Evolutionary conservation across 2,329 filamentous ascomycete genomes (phyloP).

Genomic region (Colletotrichum graminicola): DNA sequence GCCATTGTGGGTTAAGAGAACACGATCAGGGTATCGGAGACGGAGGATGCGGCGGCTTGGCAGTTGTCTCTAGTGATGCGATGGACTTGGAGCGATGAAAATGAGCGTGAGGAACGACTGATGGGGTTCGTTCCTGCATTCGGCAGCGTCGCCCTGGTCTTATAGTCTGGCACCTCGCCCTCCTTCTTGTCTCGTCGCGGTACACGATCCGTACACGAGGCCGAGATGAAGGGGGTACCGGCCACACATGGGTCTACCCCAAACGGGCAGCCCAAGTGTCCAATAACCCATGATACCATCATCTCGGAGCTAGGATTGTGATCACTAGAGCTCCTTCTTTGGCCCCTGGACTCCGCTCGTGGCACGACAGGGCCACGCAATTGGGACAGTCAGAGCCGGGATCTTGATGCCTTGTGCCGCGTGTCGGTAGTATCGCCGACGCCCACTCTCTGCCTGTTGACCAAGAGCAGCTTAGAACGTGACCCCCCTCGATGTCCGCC

Average conservation of each 20-base stretch:
- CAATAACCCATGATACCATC: slow-evolving; percentile 27
- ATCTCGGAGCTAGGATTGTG: slow-evolving; percentile 19
- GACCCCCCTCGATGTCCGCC: not conserved
- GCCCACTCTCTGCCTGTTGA: slow-evolving; percentile 1
- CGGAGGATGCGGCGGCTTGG: not conserved
- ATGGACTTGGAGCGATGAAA: slow-evolving; percentile 14
- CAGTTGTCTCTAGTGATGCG: slow-evolving; percentile 27
- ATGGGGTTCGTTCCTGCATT: slow-evolving; percentile 24
- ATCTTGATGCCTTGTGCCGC: slow-evolving; percentile 25
- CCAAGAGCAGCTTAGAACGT: slow-evolving; percentile 1
- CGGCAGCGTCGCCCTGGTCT: slow-evolving; percentile 24
- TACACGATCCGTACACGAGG: slow-evolving; percentile 6
- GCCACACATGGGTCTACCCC: slow-evolving; percentile 3
- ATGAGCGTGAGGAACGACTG: not conserved
- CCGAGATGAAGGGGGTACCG: not conserved
- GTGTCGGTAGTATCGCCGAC: slow-evolving; percentile 13
- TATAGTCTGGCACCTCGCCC: slow-evolving; percentile 23
- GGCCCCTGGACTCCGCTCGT: slow-evolving; percentile 25
- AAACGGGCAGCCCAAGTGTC: not conserved
- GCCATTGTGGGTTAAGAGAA: slow-evolving; percentile 23
- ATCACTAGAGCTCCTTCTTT: not conserved
- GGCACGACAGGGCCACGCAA: slow-evolving; percentile 23
- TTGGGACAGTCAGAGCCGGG: slow-evolving; percentile 21
- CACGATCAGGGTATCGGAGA: not conserved
- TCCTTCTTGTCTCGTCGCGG: slow-evolving; percentile 10